These are phyloP conservation scores for Anthoceros angustus DNA, from an alignment of 225 moss, liverwort and hornwort genomes.

Conservation along the genomic window DNA sequence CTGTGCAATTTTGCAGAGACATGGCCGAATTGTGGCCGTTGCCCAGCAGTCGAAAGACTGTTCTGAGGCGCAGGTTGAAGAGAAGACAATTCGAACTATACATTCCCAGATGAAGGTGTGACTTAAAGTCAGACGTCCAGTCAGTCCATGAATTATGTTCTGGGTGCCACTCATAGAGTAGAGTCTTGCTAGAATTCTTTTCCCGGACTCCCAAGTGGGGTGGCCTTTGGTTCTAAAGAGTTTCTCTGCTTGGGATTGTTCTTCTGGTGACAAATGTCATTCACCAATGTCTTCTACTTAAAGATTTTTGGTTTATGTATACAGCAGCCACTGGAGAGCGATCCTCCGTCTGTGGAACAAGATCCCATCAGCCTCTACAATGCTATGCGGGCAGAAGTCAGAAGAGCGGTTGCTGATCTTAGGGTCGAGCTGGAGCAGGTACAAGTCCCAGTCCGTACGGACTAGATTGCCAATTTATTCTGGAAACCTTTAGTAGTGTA, in stretches of 20 bases:
- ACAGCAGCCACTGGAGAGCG: conserved; percentile 5
- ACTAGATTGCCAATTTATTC: not conserved
- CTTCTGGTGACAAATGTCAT: too few relatives aligned
- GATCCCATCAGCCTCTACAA: conserved; percentile 29
- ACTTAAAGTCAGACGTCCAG: too few relatives aligned
- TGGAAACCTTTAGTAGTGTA: not conserved
- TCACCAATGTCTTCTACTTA: not conserved
- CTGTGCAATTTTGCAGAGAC: not conserved
- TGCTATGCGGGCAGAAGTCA: conserved; percentile 38
- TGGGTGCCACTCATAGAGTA: too few relatives aligned
- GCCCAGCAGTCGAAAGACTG: not conserved
- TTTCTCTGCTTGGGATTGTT: too few relatives aligned
- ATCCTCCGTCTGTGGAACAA: conserved; percentile 17
- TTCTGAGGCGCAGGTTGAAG: not conserved
- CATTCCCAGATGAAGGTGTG: not conserved
- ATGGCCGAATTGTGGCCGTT: not conserved
- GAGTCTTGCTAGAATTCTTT: too few relatives aligned
- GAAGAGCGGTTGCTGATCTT: conserved; percentile 29
- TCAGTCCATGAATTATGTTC: too few relatives aligned
- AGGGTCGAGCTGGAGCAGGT: conserved; percentile 34
- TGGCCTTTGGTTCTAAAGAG: too few relatives aligned
- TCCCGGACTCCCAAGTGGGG: too few relatives aligned
- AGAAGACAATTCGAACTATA: not conserved
- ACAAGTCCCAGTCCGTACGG: not conserved
- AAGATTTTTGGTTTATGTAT: not conserved